These are phyloP conservation scores for Hericium coralloides DNA, from an alignment of 768 basidiomycete species.

Conservation along the genomic window DNA sequence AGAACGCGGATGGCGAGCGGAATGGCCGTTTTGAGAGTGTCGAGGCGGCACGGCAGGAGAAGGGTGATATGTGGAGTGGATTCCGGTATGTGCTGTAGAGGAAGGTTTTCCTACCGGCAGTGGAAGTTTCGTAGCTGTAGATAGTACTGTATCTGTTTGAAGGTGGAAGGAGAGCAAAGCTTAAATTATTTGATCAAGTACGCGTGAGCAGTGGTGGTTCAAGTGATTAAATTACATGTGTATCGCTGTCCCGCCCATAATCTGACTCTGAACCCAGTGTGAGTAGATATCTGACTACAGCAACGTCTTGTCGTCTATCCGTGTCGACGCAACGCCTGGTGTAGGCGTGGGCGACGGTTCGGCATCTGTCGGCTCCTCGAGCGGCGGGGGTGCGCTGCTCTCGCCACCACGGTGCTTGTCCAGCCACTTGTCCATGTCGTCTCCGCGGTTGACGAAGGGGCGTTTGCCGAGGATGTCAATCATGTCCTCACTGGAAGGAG, in stretches of 20 bases:
- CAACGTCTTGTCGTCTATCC: conserved; percentile 22
- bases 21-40: conserved; percentile 48
- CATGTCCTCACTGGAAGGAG: conserved; percentile 69
- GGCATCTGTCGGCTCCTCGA: conserved; percentile 31
- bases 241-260: neutral
- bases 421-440: conserved; percentile 98
- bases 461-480: conserved; percentile 73
- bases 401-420: conserved; percentile 61
- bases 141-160: neutral
- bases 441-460: conserved; percentile 65
- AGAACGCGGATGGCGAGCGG: conserved; percentile 22
- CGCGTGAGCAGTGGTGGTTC: conserved; percentile 6
- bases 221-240: neutral
- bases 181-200: neutral
- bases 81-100: conserved; percentile 52
- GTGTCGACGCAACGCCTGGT: conserved; percentile 42
- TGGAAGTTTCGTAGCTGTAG: neutral
- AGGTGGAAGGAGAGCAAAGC: neutral
- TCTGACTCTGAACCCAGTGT: too few relatives aligned
- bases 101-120: neutral
- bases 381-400: conserved; percentile 56
- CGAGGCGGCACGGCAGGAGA: conserved; percentile 49
- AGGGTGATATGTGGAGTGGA: conserved; percentile 72
- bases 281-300: neutral
- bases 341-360: conserved; percentile 28